These are phyloP conservation scores for Porodaedalea pini DNA, from an alignment of 1,284 basidiomycete species.

Conservation along the genomic window DNA sequence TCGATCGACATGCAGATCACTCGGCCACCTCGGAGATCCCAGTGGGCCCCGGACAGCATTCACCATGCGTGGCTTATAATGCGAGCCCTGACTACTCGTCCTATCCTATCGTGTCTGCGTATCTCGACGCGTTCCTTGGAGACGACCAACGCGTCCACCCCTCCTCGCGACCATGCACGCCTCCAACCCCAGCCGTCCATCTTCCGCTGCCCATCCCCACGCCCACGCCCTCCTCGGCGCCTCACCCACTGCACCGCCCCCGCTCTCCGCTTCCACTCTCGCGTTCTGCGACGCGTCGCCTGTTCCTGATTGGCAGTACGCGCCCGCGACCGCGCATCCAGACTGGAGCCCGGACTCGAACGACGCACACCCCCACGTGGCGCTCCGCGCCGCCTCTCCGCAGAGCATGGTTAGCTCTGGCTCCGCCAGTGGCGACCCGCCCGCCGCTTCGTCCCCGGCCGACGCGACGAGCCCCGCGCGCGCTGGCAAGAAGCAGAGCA, in stretches of 20 bases:
- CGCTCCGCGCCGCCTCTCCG: constrained; percentile 3
- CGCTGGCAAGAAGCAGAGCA: constrained; percentile 11
- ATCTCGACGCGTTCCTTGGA: background rate
- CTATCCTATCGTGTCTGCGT: background rate
- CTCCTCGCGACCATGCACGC: background rate
- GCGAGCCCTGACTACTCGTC: background rate
- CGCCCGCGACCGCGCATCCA: background rate
- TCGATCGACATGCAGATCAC: background rate
- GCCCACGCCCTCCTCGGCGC: background rate
- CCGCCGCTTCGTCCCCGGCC: background rate
- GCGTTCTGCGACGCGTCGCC: background rate
- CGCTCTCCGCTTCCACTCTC: background rate
- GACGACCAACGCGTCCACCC: background rate
- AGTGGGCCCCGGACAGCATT: constrained; percentile 11
- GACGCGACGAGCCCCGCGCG: background rate
- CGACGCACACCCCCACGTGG: background rate
- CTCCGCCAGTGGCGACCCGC: background rate
- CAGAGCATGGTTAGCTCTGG: constrained; percentile 16
- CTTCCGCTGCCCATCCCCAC: background rate
- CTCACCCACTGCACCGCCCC: background rate
- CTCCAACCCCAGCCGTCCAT: background rate
- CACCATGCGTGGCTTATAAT: background rate
- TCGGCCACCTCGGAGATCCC: constrained; percentile 10
- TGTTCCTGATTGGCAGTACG: background rate
- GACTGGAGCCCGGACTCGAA: background rate